These are phyloP conservation scores for Xylaria sp. DNA, from an alignment of 2,329 filamentous ascomycete genomes.

Conservation along the genomic window DNA sequence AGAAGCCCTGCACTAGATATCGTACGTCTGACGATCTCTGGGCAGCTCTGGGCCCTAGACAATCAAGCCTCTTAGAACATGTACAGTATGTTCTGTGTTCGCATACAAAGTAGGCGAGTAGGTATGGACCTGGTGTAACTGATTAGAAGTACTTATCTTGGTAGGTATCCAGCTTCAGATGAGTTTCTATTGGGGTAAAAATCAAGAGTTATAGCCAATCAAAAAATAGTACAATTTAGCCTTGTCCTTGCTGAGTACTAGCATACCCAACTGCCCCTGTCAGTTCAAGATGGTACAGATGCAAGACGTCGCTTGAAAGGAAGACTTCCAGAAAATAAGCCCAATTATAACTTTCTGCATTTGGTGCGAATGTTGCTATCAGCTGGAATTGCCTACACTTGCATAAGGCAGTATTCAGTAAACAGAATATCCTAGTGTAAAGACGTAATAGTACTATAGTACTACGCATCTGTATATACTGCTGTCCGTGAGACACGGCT, in stretches of 20 bases:
- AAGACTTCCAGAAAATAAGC: slow-evolving; percentile 17
- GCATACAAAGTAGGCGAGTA: too few species aligned
- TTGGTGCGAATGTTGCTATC: neutral
- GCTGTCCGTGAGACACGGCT: neutral
- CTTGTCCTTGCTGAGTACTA: too few species aligned
- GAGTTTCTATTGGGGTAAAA: slow-evolving; percentile 30
- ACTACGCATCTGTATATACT: too few species aligned
- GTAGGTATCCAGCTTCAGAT: neutral
- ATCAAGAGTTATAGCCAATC: slow-evolving; percentile 32
- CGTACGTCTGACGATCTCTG: too few species aligned
- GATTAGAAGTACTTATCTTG: too few species aligned
- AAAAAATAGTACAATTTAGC: slow-evolving; percentile 33
- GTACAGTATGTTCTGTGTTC: too few species aligned
- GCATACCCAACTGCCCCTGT: neutral
- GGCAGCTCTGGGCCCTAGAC: too few species aligned
- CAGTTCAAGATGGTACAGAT: neutral
- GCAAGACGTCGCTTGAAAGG: slow-evolving; percentile 3
- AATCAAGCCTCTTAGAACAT: too few species aligned
- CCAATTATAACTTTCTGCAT: slow-evolving; percentile 11
- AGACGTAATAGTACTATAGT: neutral
- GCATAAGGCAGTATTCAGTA: slow-evolving; percentile 22
- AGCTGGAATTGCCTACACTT: slow-evolving; percentile 6
- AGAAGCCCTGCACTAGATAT: too few species aligned
- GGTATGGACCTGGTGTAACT: too few species aligned
- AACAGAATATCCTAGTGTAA: slow-evolving; percentile 1